Conservation (phyloP, 371 early-diverging fungal genomes). For the Mucor indicus region DNA sequence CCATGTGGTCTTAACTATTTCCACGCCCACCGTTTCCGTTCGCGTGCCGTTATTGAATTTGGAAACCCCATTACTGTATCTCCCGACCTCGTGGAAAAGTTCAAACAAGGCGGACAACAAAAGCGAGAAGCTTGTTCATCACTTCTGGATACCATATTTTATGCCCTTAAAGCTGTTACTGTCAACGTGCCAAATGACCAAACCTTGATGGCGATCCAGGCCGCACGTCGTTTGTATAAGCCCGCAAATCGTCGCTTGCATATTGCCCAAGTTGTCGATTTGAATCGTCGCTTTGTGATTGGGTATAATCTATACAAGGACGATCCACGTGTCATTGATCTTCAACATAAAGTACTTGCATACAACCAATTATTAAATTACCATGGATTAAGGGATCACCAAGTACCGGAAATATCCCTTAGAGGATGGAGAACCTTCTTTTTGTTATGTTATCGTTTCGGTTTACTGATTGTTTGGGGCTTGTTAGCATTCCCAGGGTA, state of each 20-base stretch:
- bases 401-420: conserved; percentile 82
- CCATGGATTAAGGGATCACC: conserved; percentile 94
- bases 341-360: conserved; percentile 70
- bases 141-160: conserved; percentile 77
- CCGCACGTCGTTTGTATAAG: conserved; percentile 90
- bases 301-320: conserved; percentile 81
- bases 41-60: conserved; percentile 95
- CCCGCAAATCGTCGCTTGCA: conserved; percentile 83
- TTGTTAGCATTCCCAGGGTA: conserved; percentile 86
- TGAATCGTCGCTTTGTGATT: conserved; percentile 90
- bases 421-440: conserved; percentile 67
- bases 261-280: conserved; percentile 80
- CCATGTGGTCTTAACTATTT: conserved; percentile 95
- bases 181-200: conserved; percentile 92
- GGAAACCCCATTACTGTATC: conserved; percentile 86
- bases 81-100: conserved; percentile 77
- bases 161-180: conserved; percentile 82
- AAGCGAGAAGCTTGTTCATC: conserved; percentile 81
- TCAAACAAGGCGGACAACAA: conserved; percentile 76
- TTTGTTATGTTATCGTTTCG: conserved; percentile 66
- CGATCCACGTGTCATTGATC: conserved; percentile 74
- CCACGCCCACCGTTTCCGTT: conserved; percentile 94
- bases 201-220: conserved; percentile 93
- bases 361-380: conserved; percentile 88
- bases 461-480: conserved; percentile 67